Evolutionary conservation across 495 filamentous ascomycete species (phyloP).

Genomic region (Neurospora sp.): DNA sequence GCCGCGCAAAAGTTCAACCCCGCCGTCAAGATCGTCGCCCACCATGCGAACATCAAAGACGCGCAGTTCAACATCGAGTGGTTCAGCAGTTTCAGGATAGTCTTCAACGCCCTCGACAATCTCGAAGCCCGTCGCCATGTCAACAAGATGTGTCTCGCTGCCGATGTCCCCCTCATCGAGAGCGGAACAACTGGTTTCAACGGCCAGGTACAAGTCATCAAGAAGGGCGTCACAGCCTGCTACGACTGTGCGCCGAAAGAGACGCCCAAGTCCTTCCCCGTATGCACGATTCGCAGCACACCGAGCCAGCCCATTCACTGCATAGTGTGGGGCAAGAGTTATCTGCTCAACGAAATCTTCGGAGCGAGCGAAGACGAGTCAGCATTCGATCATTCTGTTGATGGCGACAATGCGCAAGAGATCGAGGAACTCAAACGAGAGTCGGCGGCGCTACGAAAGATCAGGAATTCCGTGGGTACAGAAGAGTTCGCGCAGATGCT

Average conservation of each 20-base stretch:
- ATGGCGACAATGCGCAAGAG: conserved; percentile 79
- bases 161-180: conserved; percentile 84
- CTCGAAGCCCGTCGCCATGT: conserved; percentile 90
- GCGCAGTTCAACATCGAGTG: conserved; percentile 80
- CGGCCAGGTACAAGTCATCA: conserved; percentile 93
- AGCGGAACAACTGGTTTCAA: conserved; percentile 98
- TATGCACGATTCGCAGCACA: conserved; percentile 94
- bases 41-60: conserved; percentile 96
- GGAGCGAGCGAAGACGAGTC: conserved; percentile 81
- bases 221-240: conserved; percentile 87
- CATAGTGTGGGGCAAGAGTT: conserved; percentile 99
- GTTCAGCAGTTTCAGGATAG: conserved; percentile 73
- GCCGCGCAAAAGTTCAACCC: conserved; percentile 87
- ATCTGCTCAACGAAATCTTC: conserved; percentile 88
- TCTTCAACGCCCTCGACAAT: conserved; percentile 97
- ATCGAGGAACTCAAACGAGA: conserved; percentile 78
- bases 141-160: conserved; percentile 93
- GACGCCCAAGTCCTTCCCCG: conserved; percentile 79
- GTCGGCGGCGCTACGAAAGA: conserved; percentile 69
- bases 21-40: conserved; percentile 73
- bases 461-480: conserved; percentile 74
- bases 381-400: conserved; percentile 62
- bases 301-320: conserved; percentile 95
- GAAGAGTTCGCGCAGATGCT: conserved; percentile 68
- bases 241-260: conserved; percentile 91